phyloP scores from a whole-genome alignment of 768 basidiomycete genomes.

The Hysterangium stoloniferum region DNA sequence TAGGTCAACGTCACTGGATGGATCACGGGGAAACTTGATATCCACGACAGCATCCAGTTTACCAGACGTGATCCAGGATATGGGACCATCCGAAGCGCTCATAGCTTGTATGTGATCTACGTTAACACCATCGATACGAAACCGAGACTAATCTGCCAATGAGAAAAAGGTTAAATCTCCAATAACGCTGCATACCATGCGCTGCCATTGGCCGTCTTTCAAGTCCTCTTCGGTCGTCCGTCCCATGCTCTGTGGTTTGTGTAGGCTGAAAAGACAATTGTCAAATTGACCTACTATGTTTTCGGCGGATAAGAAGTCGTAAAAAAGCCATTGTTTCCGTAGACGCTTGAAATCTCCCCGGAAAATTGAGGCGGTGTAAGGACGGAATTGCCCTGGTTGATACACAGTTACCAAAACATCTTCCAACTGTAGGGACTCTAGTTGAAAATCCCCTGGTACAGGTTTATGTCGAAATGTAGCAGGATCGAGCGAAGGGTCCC shows the following conservation, averaged over 20 bases:
- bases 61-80: constrained; percentile 97
- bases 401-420: constrained; percentile 92
- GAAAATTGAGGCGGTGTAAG: constrained; percentile 89
- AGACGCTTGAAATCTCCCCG: constrained; percentile 79
- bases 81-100: constrained; percentile 75
- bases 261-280: constrained; percentile 93
- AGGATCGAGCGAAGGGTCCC: constrained; percentile 80
- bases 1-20: constrained; percentile 64
- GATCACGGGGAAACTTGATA: constrained; percentile 90
- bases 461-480: constrained; percentile 69
- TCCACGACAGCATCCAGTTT: constrained; percentile 96
- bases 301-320: constrained; percentile 91
- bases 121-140: constrained; percentile 94
- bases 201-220: constrained; percentile 75
- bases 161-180: constrained; percentile 6
- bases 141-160: constrained; percentile 59
- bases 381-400: constrained; percentile 88
- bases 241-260: constrained; percentile 93
- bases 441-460: constrained; percentile 81
- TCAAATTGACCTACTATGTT: constrained; percentile 97
- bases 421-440: constrained; percentile 83
- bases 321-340: constrained; percentile 92
- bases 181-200: constrained; percentile 58
- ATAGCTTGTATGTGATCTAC: constrained; percentile 91
- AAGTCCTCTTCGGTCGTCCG: constrained; percentile 81